Evolutionary conservation across 495 filamentous ascomycete species (phyloP).

Genomic region (Darksidea phi): DNA sequence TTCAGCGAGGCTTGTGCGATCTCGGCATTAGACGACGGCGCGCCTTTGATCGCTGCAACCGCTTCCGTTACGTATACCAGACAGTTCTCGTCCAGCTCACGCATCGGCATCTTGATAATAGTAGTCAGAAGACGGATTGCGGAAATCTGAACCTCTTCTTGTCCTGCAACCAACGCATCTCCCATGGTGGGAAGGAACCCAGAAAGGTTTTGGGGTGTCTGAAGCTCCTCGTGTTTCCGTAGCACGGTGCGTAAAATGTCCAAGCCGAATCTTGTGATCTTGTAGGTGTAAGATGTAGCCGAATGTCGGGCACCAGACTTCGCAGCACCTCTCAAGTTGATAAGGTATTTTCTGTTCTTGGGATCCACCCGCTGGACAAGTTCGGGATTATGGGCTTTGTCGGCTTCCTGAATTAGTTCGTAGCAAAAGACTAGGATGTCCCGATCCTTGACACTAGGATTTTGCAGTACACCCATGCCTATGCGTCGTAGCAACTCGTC

Average conservation of each 20-base stretch:
- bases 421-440: conserved; percentile 90
- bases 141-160: conserved; percentile 88
- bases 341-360: conserved; percentile 66
- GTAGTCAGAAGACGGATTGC: conserved; percentile 78
- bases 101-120: conserved; percentile 79
- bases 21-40: conserved; percentile 74
- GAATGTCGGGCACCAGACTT: conserved; percentile 64
- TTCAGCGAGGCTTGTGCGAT: conserved; percentile 83
- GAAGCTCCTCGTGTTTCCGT: conserved; percentile 74
- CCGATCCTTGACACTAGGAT: conserved; percentile 68
- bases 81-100: conserved; percentile 64
- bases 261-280: conserved; percentile 79
- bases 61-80: conserved; percentile 79
- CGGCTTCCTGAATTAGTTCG: conserved; percentile 83
- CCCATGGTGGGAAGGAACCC: conserved; percentile 87
- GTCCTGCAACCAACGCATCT: conserved; percentile 73
- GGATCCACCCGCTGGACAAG: conserved; percentile 50
- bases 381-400: conserved; percentile 52
- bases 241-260: conserved; percentile 79
- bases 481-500: conserved; percentile 87
- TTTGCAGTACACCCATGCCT: conserved; percentile 74
- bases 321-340: conserved; percentile 68
- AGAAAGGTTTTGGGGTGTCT: conserved; percentile 71
- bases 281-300: conserved; percentile 75
- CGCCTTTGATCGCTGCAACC: conserved; percentile 73